A percentile compares a stretch with the other conserved stretches of the same genome.
Conservation (phyloP, 768 basidiomycete genomes). For the Galerina sulciceps region DNA sequence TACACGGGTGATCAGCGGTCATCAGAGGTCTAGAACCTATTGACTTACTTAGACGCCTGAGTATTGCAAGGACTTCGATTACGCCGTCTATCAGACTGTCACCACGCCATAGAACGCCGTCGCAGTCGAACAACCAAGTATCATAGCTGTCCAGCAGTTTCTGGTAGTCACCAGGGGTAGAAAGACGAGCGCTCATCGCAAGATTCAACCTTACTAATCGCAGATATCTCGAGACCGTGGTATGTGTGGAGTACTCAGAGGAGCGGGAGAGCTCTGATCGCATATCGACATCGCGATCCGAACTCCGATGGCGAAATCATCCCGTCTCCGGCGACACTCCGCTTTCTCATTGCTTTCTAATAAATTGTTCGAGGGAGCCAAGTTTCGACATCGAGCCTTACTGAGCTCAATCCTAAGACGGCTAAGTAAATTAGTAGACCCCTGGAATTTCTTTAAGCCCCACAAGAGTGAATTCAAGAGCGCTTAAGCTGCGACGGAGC, state of each 20-base stretch:
- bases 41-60: slow-evolving; percentile 62
- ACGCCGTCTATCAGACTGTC: slow-evolving; percentile 80
- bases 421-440: too few relatives aligned
- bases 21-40: not conserved
- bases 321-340: not conserved
- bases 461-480: too few relatives aligned
- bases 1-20: slow-evolving; percentile 12
- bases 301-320: not conserved
- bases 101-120: slow-evolving; percentile 93
- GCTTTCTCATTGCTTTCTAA: not conserved
- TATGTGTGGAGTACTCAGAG: not conserved
- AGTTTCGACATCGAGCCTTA: too few relatives aligned
- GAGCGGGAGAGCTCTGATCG: too few relatives aligned
- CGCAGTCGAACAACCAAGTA: slow-evolving; percentile 96
- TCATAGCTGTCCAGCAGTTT: slow-evolving; percentile 70
- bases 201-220: not conserved
- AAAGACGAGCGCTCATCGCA: slow-evolving; percentile 41
- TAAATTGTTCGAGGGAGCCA: not conserved
- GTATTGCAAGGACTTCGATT: slow-evolving; percentile 69
- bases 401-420: too few relatives aligned
- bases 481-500: too few relatives aligned
- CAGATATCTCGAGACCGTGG: not conserved
- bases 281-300: not conserved
- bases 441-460: too few relatives aligned
- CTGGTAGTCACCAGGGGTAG: slow-evolving; percentile 49